Base-by-base conservation (phyloP, 768 basidiomycete species). In the Pleurotus salmoneostramineus region DNA sequence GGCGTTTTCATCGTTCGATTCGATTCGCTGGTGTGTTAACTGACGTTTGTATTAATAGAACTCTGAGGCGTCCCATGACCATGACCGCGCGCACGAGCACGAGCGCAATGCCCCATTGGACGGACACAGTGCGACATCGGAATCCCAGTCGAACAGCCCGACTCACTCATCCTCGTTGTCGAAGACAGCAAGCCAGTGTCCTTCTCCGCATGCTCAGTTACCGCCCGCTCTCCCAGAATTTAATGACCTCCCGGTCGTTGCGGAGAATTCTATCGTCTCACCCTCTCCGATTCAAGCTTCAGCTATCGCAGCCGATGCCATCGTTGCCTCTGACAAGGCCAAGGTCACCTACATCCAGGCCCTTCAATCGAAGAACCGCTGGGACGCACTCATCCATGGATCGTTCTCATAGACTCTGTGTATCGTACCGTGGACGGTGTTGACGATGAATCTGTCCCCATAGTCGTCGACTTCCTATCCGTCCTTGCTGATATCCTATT, bases 301-400 rank as follows among this genome's bases (percentile, higher is more conserved):
- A 11, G 56, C 64, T 31, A 40, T 59, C 37, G 59, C 58, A 33
- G 44, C 27, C 56, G 45, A 45, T 50, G 35, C 1, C 32, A 42
- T 31, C 27, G 45, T 61, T 27, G 56, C 56, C 15, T 65, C 65
- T 21, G 68, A 68, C 34, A 68, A 72, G 5, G 74, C 77, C 12
- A 74, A 75, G 51, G 71, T 77, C 52, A 81, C 77, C 65, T 82
- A 85, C 62, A 65, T 87, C 60, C 74, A 82, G 67, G 81, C 83
- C 49, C 69, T 87, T 58, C 80, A 83, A 66, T 75, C 75, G 27
- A 84, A 86, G 71, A 81, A 81, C 57, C 82, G 83, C 12, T 87
- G 83, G 83, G 85, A 87, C 59, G 84, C 84, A 2, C 70, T 87
- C 58, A 82, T 87, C 45, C 85, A 87, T 65, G 85, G 85, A 34